Conservation (phyloP, 1,284 basidiomycete species). For the Cutaneotrichosporon cutaneum region DNA sequence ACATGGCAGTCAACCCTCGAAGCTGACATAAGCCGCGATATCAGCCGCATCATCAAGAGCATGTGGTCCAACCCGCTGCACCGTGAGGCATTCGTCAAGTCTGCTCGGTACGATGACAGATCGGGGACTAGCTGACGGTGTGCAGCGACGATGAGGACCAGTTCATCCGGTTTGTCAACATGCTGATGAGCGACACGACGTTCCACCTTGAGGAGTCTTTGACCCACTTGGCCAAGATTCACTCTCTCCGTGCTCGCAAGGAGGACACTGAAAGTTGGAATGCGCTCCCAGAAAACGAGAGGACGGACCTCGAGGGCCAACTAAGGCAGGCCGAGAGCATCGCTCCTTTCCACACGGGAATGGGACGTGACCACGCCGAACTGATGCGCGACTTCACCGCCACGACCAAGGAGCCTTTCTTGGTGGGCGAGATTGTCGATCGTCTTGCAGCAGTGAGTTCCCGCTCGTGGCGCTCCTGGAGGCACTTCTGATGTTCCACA, state of each 20-base stretch:
- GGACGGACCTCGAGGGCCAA: conserved; percentile 78
- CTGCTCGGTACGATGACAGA: conserved; percentile 65
- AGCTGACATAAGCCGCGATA: conserved; percentile 63
- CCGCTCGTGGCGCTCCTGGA: background rate
- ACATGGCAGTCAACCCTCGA: conserved; percentile 10
- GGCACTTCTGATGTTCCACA: conserved; percentile 14
- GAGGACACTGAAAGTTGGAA: conserved; percentile 69
- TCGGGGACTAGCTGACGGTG: background rate
- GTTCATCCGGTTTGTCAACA: conserved; percentile 92
- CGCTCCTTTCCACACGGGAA: conserved; percentile 79
- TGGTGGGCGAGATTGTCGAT: conserved; percentile 95
- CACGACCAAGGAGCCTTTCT: conserved; percentile 87
- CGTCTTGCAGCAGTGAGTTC: conserved; percentile 82
- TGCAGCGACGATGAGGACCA: conserved; percentile 77
- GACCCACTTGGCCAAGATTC: conserved; percentile 82
- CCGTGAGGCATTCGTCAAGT: conserved; percentile 73
- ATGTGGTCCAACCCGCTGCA: conserved; percentile 88
- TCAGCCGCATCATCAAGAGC: conserved; percentile 77
- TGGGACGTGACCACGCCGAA: conserved; percentile 83
- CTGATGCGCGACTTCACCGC: conserved; percentile 89
- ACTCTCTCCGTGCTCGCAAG: conserved; percentile 82
- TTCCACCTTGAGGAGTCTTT: conserved; percentile 97
- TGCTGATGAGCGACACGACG: conserved; percentile 99
- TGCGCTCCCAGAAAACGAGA: conserved; percentile 65
- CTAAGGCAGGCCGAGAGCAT: conserved; percentile 76